Evolutionary conservation across 129 eudicot genomes (phyloP), one percentile per base, ranked within the genome.

Genomic region (Heracleum sosnowskyi): DNA sequence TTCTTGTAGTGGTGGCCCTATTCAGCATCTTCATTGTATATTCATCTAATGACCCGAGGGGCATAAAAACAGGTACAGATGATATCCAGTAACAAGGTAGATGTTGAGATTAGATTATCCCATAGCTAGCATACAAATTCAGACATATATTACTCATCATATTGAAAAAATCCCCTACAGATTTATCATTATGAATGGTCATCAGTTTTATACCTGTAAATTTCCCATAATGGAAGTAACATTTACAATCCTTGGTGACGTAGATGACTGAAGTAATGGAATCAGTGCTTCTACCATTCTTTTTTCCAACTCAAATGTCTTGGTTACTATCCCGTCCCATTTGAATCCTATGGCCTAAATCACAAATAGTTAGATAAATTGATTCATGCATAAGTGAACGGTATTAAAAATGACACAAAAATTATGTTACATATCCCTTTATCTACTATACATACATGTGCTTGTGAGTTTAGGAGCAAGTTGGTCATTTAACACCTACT

Each of bases 191-290:
- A 28, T 53, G 11, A 11, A 44, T 62, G 35, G 33, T 10, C 35
- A 62, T 12, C 7, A 2, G 69, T 9, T 62, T 7, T 62, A 5
- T 62, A 90, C 93, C 89, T 79, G 81, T 36, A 92, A 45, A 40
- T 74, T 80, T 49, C 96, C 95, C 36, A 74, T 46, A n/a, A 24
- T 29, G 15, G 91, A 83, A 12, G 91, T 85, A n/a, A 89, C 88
- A 73, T 88, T 90, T 15, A 90, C 89, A 26, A 85, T 84, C 81
- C 88, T 76, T n/a, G 97, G 90, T 15, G 94, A 86, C 63, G 87
- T 83, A 2, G 97, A 91, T 11, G 76, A 79, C 22, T 80, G 84
- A 24, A 91, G 86, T n/a, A 91, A 84, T 28, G 92, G 94, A 83
- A 85, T 39, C 36, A 89, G 75, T 44, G 94, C 89, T 83, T 87